These are phyloP conservation scores for Papiliotrema nemorosa DNA, from an alignment of 1,284 basidiomycete species.

Conservation along the genomic window DNA sequence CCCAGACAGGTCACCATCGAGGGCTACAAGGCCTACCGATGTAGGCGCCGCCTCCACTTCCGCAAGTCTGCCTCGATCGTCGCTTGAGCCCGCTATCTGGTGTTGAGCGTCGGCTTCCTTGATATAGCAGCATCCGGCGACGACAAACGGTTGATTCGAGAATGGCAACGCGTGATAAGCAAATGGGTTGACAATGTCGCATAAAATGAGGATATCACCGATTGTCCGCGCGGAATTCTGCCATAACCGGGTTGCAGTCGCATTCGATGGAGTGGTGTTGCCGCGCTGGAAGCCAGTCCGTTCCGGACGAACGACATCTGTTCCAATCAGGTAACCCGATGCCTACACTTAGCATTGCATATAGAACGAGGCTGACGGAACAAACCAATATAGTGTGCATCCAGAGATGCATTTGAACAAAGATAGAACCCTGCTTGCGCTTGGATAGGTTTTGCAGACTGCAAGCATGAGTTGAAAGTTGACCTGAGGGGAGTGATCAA, in stretches of 20 bases:
- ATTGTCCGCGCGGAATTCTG: constrained; percentile 22
- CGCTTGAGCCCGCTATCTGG: too few relatives aligned
- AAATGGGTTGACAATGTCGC: constrained; percentile 21
- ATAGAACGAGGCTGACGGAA: background rate
- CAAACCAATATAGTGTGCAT: constrained; percentile 26
- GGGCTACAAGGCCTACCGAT: too few relatives aligned
- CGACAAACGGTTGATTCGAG: constrained; percentile 24
- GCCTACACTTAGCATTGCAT: constrained; percentile 1
- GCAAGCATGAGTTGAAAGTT: too few relatives aligned
- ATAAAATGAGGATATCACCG: constrained; percentile 24
- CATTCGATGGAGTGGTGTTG: constrained; percentile 10
- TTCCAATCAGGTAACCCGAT: constrained; percentile 9
- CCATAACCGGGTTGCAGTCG: constrained; percentile 16
- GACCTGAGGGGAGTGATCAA: background rate
- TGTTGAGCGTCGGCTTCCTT: constrained; percentile 12
- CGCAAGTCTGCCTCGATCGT: too few relatives aligned
- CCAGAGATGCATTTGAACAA: constrained; percentile 26
- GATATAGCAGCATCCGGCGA: constrained; percentile 27
- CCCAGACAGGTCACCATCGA: too few relatives aligned
- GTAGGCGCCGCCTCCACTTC: too few relatives aligned
- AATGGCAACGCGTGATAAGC: constrained; percentile 21
- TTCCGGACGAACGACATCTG: too few relatives aligned
- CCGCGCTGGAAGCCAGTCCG: too few relatives aligned
- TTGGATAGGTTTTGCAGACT: constrained; percentile 19
- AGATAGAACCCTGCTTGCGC: constrained; percentile 13